Conservation (phyloP, 371 early-diverging fungal species). For the Haplosporangium sp. region DNA sequence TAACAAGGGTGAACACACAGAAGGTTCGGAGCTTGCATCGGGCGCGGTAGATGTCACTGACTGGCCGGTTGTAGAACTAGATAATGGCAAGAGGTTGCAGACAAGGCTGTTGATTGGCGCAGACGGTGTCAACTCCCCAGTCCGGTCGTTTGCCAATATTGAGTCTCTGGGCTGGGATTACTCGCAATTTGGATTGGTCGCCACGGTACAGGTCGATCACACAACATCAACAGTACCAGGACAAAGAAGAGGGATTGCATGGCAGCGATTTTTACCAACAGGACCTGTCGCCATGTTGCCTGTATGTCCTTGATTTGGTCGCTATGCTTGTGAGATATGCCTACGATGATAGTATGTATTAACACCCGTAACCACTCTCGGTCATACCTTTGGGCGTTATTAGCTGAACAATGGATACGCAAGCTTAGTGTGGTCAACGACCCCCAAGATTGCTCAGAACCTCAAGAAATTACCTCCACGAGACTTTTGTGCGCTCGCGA, state of each 20-base stretch:
- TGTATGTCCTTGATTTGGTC: slow-evolving; percentile 52
- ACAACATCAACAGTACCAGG: slow-evolving; percentile 56
- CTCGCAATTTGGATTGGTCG: slow-evolving; percentile 88
- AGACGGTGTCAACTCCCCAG: slow-evolving; percentile 91
- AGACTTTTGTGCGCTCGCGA: slow-evolving; percentile 78
- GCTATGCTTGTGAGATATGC: neutral
- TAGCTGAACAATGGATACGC: slow-evolving; percentile 70
- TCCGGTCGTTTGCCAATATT: slow-evolving; percentile 85
- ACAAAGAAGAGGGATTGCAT: slow-evolving; percentile 66
- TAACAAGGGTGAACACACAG: slow-evolving; percentile 12
- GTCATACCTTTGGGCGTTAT: neutral
- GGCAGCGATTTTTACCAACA: slow-evolving; percentile 94
- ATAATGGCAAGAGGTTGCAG: slow-evolving; percentile 64
- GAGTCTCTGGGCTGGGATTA: slow-evolving; percentile 92
- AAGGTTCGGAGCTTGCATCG: neutral
- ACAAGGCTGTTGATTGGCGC: slow-evolving; percentile 85
- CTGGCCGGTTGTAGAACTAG: slow-evolving; percentile 73
- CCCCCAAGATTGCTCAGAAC: slow-evolving; percentile 70
- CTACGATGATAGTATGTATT: too few relatives aligned
- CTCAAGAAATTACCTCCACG: slow-evolving; percentile 70
- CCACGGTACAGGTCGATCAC: slow-evolving; percentile 79
- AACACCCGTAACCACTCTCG: neutral
- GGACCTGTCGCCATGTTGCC: slow-evolving; percentile 96
- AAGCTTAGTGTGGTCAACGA: slow-evolving; percentile 94
- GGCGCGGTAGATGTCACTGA: slow-evolving; percentile 58